These are phyloP conservation scores for Acanthamoeba sp. DNA, from an alignment of 208 protist species.

Conservation along the genomic window DNA sequence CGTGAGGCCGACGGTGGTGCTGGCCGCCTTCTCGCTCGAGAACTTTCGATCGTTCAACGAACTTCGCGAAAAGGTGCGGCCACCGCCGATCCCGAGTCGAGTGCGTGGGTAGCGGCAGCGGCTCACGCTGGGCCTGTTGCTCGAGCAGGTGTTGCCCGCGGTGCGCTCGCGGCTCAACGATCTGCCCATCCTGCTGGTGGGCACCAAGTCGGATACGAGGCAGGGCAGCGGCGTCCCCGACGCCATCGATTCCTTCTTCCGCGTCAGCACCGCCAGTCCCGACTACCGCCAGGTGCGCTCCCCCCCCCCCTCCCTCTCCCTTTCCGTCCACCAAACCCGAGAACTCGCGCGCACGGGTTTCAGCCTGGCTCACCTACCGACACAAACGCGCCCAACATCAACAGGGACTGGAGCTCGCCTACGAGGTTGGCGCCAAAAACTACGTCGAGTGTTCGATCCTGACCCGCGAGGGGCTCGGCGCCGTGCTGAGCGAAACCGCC, in stretches of 20 bases:
- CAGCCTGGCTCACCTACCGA: no score
- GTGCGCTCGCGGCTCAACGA: conserved; percentile 25
- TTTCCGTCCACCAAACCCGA: background rate
- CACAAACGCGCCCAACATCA: no score
- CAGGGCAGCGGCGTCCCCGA: background rate
- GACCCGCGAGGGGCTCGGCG: background rate
- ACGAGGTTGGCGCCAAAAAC: background rate
- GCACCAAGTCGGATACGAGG: conserved; percentile 27
- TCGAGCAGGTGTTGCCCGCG: conserved; percentile 16
- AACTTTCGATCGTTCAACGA: conserved; percentile 2
- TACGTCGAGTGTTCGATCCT: conserved; percentile 45
- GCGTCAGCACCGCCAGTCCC: background rate
- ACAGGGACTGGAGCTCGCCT: background rate
- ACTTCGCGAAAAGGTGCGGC: background rate
- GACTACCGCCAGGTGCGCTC: background rate
- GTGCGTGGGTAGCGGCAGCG: background rate
- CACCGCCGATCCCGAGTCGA: background rate
- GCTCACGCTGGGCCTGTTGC: background rate
- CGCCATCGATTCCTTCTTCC: background rate
- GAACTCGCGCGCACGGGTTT: no score
- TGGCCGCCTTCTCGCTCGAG: conserved; percentile 47
- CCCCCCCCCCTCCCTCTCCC: background rate
- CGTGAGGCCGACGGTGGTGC: conserved; percentile 18
- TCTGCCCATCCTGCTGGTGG: conserved; percentile 10
- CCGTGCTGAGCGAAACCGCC: background rate